Percentiles rank a stretch among this genome's conserved stretches.
These are phyloP conservation scores for Phallus indusiatus DNA, from an alignment of 768 basidiomycete genomes.

Conservation along the genomic window DNA sequence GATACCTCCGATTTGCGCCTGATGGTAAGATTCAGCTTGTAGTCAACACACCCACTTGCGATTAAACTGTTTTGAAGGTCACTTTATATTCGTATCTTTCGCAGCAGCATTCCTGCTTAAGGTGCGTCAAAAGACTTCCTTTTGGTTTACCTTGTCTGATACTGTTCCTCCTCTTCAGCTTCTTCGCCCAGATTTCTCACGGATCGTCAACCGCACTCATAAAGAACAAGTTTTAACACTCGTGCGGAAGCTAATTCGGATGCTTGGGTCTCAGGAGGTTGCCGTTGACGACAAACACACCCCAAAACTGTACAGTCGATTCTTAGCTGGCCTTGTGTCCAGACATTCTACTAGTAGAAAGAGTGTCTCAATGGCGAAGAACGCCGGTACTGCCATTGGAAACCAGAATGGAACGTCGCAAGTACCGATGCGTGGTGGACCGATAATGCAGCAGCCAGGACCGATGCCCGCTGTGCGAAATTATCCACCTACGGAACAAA, in stretches of 20 bases:
- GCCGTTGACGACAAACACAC: slow-evolving; percentile 48
- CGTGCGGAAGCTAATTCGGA: slow-evolving; percentile 34
- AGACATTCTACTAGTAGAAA: slow-evolving; percentile 22
- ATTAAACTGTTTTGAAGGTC: neutral
- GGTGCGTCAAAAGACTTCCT: slow-evolving; percentile 25
- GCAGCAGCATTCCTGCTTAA: slow-evolving; percentile 54
- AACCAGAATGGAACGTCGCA: neutral
- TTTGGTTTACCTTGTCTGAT: neutral
- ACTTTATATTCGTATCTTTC: slow-evolving; percentile 35
- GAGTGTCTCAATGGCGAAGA: slow-evolving; percentile 12
- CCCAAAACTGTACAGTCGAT: slow-evolving; percentile 48
- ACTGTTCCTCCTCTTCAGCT: slow-evolving; percentile 27
- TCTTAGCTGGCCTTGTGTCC: slow-evolving; percentile 38
- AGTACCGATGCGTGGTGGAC: neutral
- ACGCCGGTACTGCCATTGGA: neutral
- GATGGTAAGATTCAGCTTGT: slow-evolving; percentile 18
- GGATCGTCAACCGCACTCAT: slow-evolving; percentile 28
- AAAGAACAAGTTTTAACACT: slow-evolving; percentile 31
- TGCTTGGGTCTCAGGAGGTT: slow-evolving; percentile 39
- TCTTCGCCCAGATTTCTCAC: slow-evolving; percentile 39
- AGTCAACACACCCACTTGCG: neutral
- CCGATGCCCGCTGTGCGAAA: neutral
- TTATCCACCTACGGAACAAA: neutral
- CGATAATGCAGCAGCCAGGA: neutral
- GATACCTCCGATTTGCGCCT: slow-evolving; percentile 47